These are phyloP conservation scores for Gomphus bonarii DNA, from an alignment of 1,284 basidiomycete species.

Conservation along the genomic window DNA sequence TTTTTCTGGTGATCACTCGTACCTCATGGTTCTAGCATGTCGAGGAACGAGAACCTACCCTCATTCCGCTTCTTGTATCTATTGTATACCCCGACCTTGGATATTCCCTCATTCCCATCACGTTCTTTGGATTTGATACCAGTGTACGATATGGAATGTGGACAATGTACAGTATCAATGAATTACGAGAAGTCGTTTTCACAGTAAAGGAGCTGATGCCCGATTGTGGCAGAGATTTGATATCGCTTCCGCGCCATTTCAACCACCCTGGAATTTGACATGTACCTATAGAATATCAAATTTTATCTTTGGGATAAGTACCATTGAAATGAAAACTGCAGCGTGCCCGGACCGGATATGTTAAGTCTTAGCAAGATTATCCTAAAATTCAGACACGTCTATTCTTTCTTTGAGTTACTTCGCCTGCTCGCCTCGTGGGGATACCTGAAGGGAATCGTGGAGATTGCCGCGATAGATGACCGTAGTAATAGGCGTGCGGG, in stretches of 20 bases:
- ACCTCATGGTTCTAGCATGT: conserved; percentile 7
- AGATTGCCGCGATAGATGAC: background rate
- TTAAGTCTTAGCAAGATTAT: background rate
- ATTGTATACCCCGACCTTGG: conserved; percentile 6
- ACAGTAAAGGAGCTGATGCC: background rate
- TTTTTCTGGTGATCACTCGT: conserved; percentile 6
- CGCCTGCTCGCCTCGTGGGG: background rate
- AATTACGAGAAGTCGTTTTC: background rate
- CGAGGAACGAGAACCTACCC: background rate
- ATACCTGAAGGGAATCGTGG: background rate
- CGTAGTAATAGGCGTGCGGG: background rate
- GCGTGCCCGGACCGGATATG: background rate
- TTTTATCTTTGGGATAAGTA: background rate
- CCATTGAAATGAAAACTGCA: background rate
- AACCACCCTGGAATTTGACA: background rate
- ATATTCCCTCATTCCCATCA: background rate
- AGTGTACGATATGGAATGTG: background rate
- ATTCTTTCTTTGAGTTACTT: background rate
- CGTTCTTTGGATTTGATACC: conserved; percentile 1
- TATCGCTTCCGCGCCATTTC: background rate
- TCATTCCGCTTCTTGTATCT: background rate
- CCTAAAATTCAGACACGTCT: background rate
- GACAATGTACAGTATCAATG: background rate
- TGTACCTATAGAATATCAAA: background rate
- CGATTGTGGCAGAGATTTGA: background rate